Evolutionary conservation across 345 rosid species (phyloP).

Genomic region (Sisymbrium irio): DNA sequence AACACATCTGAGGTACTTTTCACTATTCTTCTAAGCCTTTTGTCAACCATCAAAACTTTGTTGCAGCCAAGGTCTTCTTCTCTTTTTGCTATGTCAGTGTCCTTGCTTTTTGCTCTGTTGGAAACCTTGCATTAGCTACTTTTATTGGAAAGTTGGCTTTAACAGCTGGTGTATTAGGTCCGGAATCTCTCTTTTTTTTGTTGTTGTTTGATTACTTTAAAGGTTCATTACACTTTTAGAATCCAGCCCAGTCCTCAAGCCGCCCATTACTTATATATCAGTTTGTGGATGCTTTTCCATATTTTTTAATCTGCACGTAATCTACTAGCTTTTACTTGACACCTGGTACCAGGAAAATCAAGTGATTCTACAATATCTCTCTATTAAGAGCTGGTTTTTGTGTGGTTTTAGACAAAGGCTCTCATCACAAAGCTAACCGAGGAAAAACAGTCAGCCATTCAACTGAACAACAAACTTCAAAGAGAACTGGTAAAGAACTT

Average conservation of each 20-base stretch:
- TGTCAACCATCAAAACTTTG: background rate
- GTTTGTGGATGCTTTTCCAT: background rate
- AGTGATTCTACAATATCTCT: background rate
- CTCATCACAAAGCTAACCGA: constrained; percentile 59
- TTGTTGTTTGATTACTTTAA: constrained; percentile 10
- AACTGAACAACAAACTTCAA: constrained; percentile 55
- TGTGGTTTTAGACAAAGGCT: constrained; percentile 45
- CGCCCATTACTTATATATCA: background rate
- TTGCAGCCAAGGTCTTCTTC: background rate
- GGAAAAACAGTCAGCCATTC: constrained; percentile 54
- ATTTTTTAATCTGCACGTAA: background rate
- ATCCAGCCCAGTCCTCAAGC: background rate
- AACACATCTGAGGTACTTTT: constrained; percentile 48
- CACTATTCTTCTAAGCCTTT: background rate
- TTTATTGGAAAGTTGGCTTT: constrained; percentile 8
- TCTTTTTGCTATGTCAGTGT: background rate
- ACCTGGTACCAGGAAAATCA: background rate
- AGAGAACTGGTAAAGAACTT: constrained; percentile 60
- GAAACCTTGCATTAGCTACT: background rate
- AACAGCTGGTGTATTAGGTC: constrained; percentile 6
- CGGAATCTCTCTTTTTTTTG: constrained; percentile 8
- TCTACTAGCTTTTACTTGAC: background rate
- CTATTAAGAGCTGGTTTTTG: background rate
- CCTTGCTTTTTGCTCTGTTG: constrained; percentile 4
- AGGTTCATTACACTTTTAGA: constrained; percentile 17